A percentile compares a stretch with the other conserved stretches of the same genome.
Evolutionary conservation across 306 rosid species (phyloP).

Genomic region (Lablab purpureus): DNA sequence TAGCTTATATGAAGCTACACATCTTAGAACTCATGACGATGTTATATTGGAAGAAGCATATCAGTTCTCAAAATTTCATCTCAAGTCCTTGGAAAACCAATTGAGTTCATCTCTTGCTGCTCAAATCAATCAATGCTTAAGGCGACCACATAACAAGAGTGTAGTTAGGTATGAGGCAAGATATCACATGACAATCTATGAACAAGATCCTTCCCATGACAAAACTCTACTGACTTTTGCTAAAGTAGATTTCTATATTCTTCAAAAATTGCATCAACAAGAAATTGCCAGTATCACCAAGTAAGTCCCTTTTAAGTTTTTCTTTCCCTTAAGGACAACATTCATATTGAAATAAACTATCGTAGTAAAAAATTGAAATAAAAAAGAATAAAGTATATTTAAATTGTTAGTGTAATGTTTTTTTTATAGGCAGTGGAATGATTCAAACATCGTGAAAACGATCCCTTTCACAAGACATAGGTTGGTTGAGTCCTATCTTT

Average conservation of each 20-base stretch:
- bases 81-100: background rate
- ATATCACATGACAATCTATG: background rate
- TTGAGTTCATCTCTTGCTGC: too few relatives aligned
- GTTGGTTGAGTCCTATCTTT: slow-evolving; percentile 42
- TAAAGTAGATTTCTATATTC: too few relatives aligned
- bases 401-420: background rate
- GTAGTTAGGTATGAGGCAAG: slow-evolving; percentile 11
- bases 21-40: too few relatives aligned
- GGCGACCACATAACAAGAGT: slow-evolving; percentile 27
- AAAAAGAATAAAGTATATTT: background rate
- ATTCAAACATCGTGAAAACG: slow-evolving; percentile 23
- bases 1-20: too few relatives aligned
- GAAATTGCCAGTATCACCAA: slow-evolving; percentile 16
- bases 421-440: slow-evolving; percentile 52
- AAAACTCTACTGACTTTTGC: too few relatives aligned
- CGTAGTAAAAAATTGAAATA: background rate
- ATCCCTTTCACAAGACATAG: slow-evolving; percentile 51
- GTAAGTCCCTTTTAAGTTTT: slow-evolving; percentile 10
- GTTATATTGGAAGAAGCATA: slow-evolving; percentile 49
- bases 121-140: too few relatives aligned
- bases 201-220: too few relatives aligned
- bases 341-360: too few relatives aligned
- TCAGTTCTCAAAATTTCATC: slow-evolving; percentile 20
- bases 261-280: slow-evolving; percentile 14
- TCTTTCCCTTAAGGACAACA: too few relatives aligned